Base-by-base conservation (phyloP, 495 filamentous ascomycete genomes). In the Hypoxylon fragiforme region DNA sequence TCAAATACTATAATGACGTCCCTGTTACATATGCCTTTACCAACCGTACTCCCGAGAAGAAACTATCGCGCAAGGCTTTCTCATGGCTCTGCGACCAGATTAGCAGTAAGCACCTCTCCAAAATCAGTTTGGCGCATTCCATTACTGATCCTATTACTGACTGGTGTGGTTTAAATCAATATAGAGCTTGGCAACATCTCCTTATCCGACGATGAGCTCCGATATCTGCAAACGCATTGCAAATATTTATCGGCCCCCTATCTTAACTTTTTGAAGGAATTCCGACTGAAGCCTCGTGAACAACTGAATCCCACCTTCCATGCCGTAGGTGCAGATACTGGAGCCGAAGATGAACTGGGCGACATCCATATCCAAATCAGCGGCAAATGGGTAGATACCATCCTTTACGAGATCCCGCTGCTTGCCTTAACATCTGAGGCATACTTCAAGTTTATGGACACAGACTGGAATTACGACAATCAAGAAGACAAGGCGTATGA, bases 381-480 rank as follows among this genome's bases (percentile, higher is more conserved):
- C 60, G 94, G 94, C 14, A 78, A 84, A 43, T 98, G 94, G 94
- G 79, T 91, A 6, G 92, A 97, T 41, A 96, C 94, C 0, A 98
- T 98, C 39, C 82, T 98, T 40, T 98, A 98, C 70, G 94, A 98
- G 73, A 96, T 97, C 50, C 95, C 94, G 0, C 77, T 98, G 18
- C 81, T 98, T 14, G 89, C 95, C 1, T 72, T 98, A 47, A 88
- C 91, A 1, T 95, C 90, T 56, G 92, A 98, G 68, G 90, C 95
- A 20, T 97, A 96, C 71, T 98, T 98, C 81, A 89, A 86, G 71
- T 97, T 96, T 76, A 86, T 87, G 72, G 87, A 97, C 60, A 85
- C 71, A 31, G 91, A 96, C 63, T 98, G 94, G 94, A 83, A 79
- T 39, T 85, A 97, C 57, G 78, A 85, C 7, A 82, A 81, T 0